Percentiles rank a stretch among this genome's conserved stretches.
phyloP scores from a whole-genome alignment of 2,329 filamentous ascomycete genomes.

The Hymenoscyphus linearis region DNA sequence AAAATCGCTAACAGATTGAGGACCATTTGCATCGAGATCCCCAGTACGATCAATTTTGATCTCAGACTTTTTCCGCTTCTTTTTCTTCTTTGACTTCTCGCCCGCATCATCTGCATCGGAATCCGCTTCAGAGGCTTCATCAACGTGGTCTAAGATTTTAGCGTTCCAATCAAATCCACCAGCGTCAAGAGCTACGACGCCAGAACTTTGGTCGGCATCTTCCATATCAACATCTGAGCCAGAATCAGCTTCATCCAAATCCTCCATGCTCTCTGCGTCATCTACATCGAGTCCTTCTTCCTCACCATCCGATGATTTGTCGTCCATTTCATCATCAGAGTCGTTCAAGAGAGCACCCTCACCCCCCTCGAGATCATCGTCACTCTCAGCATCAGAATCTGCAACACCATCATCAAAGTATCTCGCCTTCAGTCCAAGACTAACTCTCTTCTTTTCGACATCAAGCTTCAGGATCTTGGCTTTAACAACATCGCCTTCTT shows the following conservation, averaged over 20 bases:
- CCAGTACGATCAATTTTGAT: conserved; percentile 85
- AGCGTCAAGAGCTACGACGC: conserved; percentile 55
- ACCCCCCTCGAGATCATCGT: conserved; percentile 38
- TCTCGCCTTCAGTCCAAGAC: conserved; percentile 86
- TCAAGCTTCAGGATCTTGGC: conserved; percentile 81
- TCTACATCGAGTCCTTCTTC: conserved; percentile 32
- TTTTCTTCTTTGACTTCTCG: conserved; percentile 58
- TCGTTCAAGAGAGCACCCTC: conserved; percentile 27
- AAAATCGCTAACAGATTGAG: conserved; percentile 85
- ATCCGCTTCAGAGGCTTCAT: conserved; percentile 38
- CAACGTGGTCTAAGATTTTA: conserved; percentile 53
- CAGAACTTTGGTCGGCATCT: conserved; percentile 25
- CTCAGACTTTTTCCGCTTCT: conserved; percentile 69
- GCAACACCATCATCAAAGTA: conserved; percentile 67
- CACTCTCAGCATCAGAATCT: conserved; percentile 42
- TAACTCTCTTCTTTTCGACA: conserved; percentile 68
- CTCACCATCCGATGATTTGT: conserved; percentile 32
- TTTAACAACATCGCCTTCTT: conserved; percentile 88
- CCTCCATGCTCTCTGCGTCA: conserved; percentile 39
- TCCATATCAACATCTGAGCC: conserved; percentile 30
- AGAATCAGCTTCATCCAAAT: conserved; percentile 27
- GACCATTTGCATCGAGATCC: conserved; percentile 83
- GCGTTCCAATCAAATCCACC: conserved; percentile 87
- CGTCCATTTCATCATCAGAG: conserved; percentile 31
- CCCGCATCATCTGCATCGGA: conserved; percentile 38